phyloP scores from a whole-genome alignment of 2,329 filamentous ascomycete species.

The Aspergillus versicolor region DNA sequence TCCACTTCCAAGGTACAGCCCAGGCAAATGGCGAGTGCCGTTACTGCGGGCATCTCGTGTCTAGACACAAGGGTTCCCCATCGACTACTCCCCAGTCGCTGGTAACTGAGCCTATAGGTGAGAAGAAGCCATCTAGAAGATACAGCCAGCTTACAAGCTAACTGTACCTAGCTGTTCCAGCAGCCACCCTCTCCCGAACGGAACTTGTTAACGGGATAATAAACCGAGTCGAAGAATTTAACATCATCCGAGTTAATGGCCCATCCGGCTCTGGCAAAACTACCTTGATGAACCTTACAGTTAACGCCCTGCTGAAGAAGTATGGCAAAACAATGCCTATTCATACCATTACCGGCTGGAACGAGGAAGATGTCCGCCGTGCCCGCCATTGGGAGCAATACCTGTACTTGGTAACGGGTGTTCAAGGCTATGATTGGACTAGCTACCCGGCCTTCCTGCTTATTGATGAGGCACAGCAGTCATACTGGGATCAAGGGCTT shows the following conservation, averaged over 20 bases:
- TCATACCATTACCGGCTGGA: constrained; percentile 9
- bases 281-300: constrained; percentile 12
- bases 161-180: neutral
- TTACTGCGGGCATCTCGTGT: no score
- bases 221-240: constrained; percentile 5
- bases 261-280: constrained; percentile 16
- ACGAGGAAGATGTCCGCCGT: neutral
- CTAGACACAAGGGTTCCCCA: no score
- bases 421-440: constrained; percentile 6
- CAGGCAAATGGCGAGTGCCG: no score
- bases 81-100: neutral
- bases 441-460: constrained; percentile 10
- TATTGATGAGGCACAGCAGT: constrained; percentile 16
- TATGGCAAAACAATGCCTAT: constrained; percentile 4
- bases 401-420: constrained; percentile 10
- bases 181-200: neutral
- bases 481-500: constrained; percentile 12
- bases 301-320: constrained; percentile 11
- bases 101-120: neutral
- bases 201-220: constrained; percentile 6
- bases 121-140: neutral
- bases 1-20: no score
- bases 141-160: neutral
- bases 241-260: constrained; percentile 11
- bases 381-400: constrained; percentile 4